Percentiles rank a stretch among this genome's conserved stretches.
Evolutionary conservation across 1,139 yeast species (phyloP).

Genomic region (Geotrichum candidum): DNA sequence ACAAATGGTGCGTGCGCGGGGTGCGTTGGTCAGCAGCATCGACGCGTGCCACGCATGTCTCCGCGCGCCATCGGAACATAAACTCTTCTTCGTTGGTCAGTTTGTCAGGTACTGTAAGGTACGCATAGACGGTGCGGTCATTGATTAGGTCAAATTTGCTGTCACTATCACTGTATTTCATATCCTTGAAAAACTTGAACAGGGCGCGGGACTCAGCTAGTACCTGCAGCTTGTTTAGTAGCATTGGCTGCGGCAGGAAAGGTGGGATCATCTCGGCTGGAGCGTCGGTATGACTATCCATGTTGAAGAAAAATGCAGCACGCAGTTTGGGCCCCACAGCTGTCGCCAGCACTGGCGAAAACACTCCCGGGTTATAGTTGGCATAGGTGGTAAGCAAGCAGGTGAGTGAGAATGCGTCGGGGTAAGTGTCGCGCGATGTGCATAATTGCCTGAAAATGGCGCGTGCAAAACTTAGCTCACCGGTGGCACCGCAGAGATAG

Average conservation of each 20-base stretch:
- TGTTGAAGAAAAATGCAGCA: constrained; percentile 24
- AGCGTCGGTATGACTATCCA: constrained; percentile 13
- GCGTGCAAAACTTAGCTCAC: constrained; percentile 69
- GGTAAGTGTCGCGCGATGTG: constrained; percentile 34
- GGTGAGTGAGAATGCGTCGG: constrained; percentile 30
- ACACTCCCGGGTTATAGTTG: constrained; percentile 34
- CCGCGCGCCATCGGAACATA: constrained; percentile 43
- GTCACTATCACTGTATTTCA: neutral
- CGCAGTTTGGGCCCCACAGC: constrained; percentile 31
- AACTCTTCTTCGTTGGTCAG: constrained; percentile 48
- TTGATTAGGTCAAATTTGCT: constrained; percentile 43
- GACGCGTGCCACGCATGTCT: constrained; percentile 35
- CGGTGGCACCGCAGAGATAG: constrained; percentile 67
- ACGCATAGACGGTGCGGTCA: constrained; percentile 44
- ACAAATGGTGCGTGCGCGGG: constrained; percentile 49
- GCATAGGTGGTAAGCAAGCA: constrained; percentile 34
- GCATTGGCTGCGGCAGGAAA: constrained; percentile 52
- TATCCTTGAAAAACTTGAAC: constrained; percentile 50
- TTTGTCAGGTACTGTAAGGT: constrained; percentile 49
- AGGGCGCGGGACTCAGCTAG: constrained; percentile 75
- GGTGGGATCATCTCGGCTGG: constrained; percentile 45
- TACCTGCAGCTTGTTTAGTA: constrained; percentile 42
- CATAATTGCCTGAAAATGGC: constrained; percentile 59
- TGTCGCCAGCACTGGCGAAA: constrained; percentile 31
- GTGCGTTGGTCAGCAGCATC: constrained; percentile 26